Evolutionary conservation across 306 rosid genomes (phyloP).

Genomic region (Lathyrus oleraceus): DNA sequence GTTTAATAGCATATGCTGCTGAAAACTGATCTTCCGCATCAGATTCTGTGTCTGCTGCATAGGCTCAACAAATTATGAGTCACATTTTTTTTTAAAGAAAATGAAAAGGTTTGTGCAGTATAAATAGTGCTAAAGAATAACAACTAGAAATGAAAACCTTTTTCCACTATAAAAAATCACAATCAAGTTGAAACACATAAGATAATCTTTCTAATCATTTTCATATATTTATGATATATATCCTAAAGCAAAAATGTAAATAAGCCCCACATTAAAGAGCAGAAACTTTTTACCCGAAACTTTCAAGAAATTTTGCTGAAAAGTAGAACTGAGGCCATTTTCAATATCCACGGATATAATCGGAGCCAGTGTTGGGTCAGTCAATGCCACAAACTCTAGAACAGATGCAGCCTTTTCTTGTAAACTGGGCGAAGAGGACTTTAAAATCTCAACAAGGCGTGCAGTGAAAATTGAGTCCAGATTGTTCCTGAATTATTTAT

Average conservation of each 20-base stretch:
- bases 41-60: conserved; percentile 48
- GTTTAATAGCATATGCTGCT: conserved; percentile 58
- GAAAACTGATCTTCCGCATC: conserved; percentile 59
- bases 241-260: not conserved
- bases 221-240: conserved; percentile 6
- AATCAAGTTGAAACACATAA: not conserved
- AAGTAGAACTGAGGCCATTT: conserved; percentile 62
- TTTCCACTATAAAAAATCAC: conserved; percentile 1
- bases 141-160: not conserved
- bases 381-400: conserved; percentile 69
- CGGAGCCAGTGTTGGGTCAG: conserved; percentile 56
- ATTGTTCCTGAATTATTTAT: conserved; percentile 49
- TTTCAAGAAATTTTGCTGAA: conserved; percentile 59
- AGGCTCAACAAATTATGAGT: conserved; percentile 19
- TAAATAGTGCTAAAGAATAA: not conserved
- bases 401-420: conserved; percentile 79
- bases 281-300: conserved; percentile 47
- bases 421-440: conserved; percentile 59
- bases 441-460: conserved; percentile 69
- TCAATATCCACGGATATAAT: conserved; percentile 56
- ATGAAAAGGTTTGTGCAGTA: conserved; percentile 1
- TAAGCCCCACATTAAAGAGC: not conserved
- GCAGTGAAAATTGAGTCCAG: conserved; percentile 54
- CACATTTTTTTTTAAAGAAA: conserved; percentile 25
- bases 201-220: not conserved